phyloP scores from a whole-genome alignment of 2,329 filamentous ascomycete species.

The Fusarium hostae region DNA sequence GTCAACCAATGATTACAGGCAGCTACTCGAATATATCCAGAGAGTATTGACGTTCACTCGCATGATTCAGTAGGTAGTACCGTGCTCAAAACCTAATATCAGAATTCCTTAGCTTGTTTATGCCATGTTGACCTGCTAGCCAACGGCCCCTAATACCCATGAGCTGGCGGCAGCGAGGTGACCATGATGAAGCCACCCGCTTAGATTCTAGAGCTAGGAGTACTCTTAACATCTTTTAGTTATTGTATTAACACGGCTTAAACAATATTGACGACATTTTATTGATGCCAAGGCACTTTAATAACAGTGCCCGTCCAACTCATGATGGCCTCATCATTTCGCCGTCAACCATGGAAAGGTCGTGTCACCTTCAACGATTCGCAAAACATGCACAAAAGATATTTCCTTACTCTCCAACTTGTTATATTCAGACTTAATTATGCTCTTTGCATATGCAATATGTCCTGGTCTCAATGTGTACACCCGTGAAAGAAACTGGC shows the following conservation, averaged over 20 bases:
- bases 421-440: too few relatives aligned
- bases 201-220: neutral
- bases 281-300: neutral
- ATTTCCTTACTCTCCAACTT: neutral
- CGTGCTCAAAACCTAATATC: neutral
- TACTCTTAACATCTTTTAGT: neutral
- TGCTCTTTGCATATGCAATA: neutral
- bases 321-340: slow-evolving; percentile 14
- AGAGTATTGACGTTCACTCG: neutral
- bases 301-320: neutral
- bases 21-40: neutral
- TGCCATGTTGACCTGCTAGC: neutral
- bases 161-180: neutral
- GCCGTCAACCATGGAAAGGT: neutral
- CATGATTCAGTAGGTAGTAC: neutral
- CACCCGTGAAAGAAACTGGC: neutral
- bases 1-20: neutral
- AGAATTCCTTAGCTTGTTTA: neutral
- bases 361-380: neutral
- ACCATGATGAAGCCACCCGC: slow-evolving; percentile 9
- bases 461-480: neutral
- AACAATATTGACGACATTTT: neutral
- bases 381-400: neutral
- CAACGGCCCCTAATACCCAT: neutral
- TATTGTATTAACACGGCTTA: too few relatives aligned